A percentile compares a stretch with the other conserved stretches of the same genome.
phyloP scores from a whole-genome alignment of 345 rosid genomes.

The Eucalyptus cloeziana region DNA sequence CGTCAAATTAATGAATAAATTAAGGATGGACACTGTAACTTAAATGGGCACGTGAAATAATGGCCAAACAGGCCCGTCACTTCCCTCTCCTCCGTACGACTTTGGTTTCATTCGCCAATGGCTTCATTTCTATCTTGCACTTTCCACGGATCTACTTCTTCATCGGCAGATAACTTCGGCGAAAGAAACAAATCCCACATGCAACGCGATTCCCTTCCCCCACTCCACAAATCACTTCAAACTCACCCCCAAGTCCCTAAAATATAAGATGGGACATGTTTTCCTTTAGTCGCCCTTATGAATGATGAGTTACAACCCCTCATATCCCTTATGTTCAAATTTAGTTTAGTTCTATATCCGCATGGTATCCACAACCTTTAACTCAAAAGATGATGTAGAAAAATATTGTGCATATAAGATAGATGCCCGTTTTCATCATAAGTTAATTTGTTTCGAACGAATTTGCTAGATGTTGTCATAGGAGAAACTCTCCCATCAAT shows the following conservation, averaged over 20 bases:
- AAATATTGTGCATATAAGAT: background rate
- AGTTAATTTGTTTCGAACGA: background rate
- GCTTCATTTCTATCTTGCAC: background rate
- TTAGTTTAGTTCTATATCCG: background rate
- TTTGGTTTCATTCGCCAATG: background rate
- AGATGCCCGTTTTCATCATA: background rate
- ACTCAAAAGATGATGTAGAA: background rate
- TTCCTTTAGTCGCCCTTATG: background rate
- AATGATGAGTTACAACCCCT: rapidly evolving
- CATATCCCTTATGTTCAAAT: background rate
- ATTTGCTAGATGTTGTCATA: background rate
- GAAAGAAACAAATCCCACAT: background rate
- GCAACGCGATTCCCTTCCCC: background rate
- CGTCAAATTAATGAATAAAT: background rate
- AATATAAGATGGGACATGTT: background rate
- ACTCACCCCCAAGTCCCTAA: background rate
- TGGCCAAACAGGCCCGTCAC: background rate
- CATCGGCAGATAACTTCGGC: background rate
- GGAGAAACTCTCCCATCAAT: rapidly evolving
- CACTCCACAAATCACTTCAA: background rate
- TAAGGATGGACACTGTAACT: background rate
- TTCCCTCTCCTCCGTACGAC: background rate
- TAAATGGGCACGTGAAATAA: background rate
- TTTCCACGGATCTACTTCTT: background rate
- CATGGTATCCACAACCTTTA: background rate